Base-by-base conservation (phyloP, 2,329 filamentous ascomycete genomes). In the Tolypocladium endophyticum region DNA sequence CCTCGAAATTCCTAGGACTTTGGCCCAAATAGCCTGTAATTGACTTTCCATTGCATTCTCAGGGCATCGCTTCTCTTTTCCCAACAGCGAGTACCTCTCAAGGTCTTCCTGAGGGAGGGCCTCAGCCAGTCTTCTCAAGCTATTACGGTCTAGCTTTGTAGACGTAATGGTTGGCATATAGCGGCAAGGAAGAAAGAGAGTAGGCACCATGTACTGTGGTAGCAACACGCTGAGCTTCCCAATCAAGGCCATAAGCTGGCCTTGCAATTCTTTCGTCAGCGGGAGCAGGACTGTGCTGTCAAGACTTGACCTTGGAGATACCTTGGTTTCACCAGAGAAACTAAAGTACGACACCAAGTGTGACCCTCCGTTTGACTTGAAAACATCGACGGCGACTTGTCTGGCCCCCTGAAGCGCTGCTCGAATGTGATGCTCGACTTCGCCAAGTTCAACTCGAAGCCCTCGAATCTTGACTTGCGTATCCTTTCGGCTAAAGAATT, bases 201-300 rank as follows among this genome's bases (percentile, higher is more conserved):
- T 60, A 16, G 59, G 59, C n/a, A 60, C 35, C 59, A 64, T 64
- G 56, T 64, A 66, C 1, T 57, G 47, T 1, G 64, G 64, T 5
- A 65, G 55, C 4, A 45, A 35, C 18, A 54, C 36, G 8, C 25
- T 28, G 16, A 55, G 54, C 35, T 55, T n/a, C 1, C 33, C 33
- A 18, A 36, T 47, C 18, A 63, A 33, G 18, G 55, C 41, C 8
- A n/a, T 38, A 2, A 56, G 8, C 25, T 52, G 43, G 7, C 20
- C 20, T 28, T 35, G 11, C 14, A 56, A 25, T 1, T n/a, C 33
- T 6, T 9, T 3, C 11, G 20, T 28, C 14, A 55, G 11, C 3
- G 54, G 54, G 1, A 41, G 39, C 39, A 41, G 14, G 14, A 14
- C 4, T 41, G 39, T 20, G 16, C 7, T 41, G 39, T 41, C 39